Percentiles rank a stretch among this genome's conserved stretches.
These are phyloP conservation scores for Penicillium taxi DNA, from an alignment of 495 filamentous ascomycete genomes.

Conservation along the genomic window DNA sequence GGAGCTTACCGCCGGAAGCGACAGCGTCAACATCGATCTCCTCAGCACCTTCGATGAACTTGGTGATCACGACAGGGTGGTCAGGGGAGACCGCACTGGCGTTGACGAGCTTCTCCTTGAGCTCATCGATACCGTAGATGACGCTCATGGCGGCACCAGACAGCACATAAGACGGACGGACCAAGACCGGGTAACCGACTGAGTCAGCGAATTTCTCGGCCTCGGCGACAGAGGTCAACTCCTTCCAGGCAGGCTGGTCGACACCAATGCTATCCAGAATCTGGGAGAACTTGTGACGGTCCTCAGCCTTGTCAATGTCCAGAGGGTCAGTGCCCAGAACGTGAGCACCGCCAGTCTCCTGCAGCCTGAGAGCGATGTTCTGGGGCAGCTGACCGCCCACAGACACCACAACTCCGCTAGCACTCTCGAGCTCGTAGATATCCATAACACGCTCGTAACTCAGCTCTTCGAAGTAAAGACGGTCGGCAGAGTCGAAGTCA, in stretches of 20 bases:
- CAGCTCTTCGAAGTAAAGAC: slow-evolving; percentile 93
- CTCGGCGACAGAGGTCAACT: slow-evolving; percentile 82
- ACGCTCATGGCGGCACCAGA: slow-evolving; percentile 98
- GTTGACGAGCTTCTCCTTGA: slow-evolving; percentile 81
- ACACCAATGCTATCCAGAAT: slow-evolving; percentile 95
- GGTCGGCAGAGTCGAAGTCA: slow-evolving; percentile 91
- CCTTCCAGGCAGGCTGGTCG: slow-evolving; percentile 97
- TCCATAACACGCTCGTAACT: slow-evolving; percentile 98
- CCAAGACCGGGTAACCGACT: slow-evolving; percentile 87
- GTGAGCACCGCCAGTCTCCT: slow-evolving; percentile 80
- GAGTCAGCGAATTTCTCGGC: slow-evolving; percentile 75
- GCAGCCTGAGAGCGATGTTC: slow-evolving; percentile 92
- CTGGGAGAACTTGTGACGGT: slow-evolving; percentile 95
- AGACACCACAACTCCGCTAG: slow-evolving; percentile 85
- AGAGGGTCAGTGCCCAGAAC: slow-evolving; percentile 85
- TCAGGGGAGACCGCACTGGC: slow-evolving; percentile 88
- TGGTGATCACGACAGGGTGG: slow-evolving; percentile 95
- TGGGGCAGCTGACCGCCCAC: slow-evolving; percentile 95
- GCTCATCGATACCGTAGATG: slow-evolving; percentile 78
- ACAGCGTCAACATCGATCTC: slow-evolving; percentile 98
- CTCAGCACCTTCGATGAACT: slow-evolving; percentile 95
- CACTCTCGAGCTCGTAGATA: slow-evolving; percentile 89
- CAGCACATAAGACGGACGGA: slow-evolving; percentile 90
- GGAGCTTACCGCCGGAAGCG: slow-evolving; percentile 72
- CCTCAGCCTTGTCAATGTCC: slow-evolving; percentile 95